These are phyloP conservation scores for Berberis vulgaris DNA, from an alignment of 164 flowering plant species.

Conservation along the genomic window DNA sequence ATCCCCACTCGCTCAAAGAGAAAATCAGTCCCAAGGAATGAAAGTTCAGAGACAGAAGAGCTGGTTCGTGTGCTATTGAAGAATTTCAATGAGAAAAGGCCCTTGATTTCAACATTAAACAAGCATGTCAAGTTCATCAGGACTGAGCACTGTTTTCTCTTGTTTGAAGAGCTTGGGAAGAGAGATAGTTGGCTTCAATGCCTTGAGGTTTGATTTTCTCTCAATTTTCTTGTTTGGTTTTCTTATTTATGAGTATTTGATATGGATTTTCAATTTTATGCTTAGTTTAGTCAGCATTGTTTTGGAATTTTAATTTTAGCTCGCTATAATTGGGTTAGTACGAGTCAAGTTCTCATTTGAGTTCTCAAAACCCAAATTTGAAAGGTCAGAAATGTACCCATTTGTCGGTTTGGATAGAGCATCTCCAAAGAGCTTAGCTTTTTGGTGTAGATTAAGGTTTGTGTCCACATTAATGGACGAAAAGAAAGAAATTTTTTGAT, in stretches of 20 bases:
- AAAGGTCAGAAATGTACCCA: no score
- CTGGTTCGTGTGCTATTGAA: neutral
- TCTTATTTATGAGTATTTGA: neutral
- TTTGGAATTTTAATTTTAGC: no score
- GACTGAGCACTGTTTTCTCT: constrained; percentile 78
- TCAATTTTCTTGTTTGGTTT: neutral
- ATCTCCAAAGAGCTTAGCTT: no score
- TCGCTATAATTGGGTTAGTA: neutral
- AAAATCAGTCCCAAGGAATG: neutral
- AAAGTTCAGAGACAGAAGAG: constrained; percentile 9
- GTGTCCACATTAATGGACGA: no score
- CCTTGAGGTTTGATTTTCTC: constrained; percentile 56
- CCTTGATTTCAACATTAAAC: constrained; percentile 34
- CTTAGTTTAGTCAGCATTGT: neutral
- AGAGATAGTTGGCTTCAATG: constrained; percentile 81
- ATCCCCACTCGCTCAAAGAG: neutral
- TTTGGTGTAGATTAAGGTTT: no score
- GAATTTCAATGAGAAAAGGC: constrained; percentile 2
- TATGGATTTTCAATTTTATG: neutral
- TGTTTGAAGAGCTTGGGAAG: constrained; percentile 92
- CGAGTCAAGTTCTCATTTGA: neutral
- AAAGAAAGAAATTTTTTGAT: no score
- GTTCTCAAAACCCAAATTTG: no score
- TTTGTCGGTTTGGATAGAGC: no score
- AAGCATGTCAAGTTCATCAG: constrained; percentile 66